Base-by-base conservation (phyloP, 371 early-diverging fungal genomes). In the Catenaria anguillulae region DNA sequence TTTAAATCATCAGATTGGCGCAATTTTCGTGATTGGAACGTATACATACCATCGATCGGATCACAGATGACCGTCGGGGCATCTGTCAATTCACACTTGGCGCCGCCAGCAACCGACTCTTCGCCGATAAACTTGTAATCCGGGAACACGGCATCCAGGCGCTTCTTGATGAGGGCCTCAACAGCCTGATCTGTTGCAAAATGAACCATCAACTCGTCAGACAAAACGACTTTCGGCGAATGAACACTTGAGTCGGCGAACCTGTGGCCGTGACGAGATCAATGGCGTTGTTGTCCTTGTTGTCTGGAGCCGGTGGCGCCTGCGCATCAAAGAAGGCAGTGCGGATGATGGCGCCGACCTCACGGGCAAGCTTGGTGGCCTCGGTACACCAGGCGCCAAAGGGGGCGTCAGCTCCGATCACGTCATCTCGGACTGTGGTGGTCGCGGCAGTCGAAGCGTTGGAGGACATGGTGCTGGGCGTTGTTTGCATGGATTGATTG, bases 31-130 rank as follows among this genome's bases (percentile, higher is more conserved):
- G 46, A 62, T 40, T 15, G 55, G 29, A 54, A 13, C 56, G 24
- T 13, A n/a, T n/a, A n/a, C n/a, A 40, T 40, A 40, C 40, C 84
- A 55, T 74, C 86, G 63, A 93, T 84, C 4, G 93, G 93, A 66
- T 93, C 93, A 5, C 92, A 85, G 62, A 92, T 85, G 92, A 92
- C 92, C 4, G 93, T 91, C 13, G 90, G 90, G 5, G 77, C 75
- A 63, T 86, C 71, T 13, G 86, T 86, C 64, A 87, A 72, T 26
- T 10, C 15, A 31, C 29, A 29, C 29, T 60, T 78, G 74, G 26
- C 75, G 76, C 72, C 74, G 26, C 81, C 84, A 19, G 77, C 75
- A 46, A 78, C 74, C 2, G 84, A 80, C 64, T 93, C 92, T 67
- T 92, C 90, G 50, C 93, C 93, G 54, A 94, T 86, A 62, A 93